Conservation (phyloP, 2,329 filamentous ascomycete genomes). For the Beauveria brongniartii region DNA sequence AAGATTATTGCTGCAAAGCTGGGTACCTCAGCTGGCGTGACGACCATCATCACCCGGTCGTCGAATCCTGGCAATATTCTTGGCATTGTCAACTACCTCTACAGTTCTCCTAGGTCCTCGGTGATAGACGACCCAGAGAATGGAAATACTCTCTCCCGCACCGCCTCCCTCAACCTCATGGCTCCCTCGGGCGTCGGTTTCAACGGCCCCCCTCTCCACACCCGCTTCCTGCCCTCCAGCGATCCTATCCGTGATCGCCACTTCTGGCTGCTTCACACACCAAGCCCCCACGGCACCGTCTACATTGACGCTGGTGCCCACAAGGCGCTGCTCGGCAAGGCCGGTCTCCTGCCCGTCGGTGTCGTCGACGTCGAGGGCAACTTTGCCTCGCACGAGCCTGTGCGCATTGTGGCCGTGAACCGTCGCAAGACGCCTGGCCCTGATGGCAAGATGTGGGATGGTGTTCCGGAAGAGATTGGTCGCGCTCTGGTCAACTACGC, state of each 20-base stretch:
- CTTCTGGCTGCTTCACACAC: constrained; percentile 94
- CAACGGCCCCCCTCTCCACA: constrained; percentile 64
- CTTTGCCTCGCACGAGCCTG: constrained; percentile 89
- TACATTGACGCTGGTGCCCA: constrained; percentile 92
- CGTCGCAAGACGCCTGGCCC: constrained; percentile 34
- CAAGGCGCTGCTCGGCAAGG: constrained; percentile 70
- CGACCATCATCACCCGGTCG: constrained; percentile 88
- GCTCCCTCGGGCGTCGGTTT: constrained; percentile 18
- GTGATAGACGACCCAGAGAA: constrained; percentile 19
- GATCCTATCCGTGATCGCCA: constrained; percentile 86
- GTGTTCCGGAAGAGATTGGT: constrained; percentile 64
- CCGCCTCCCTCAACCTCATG: constrained; percentile 32
- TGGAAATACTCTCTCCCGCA: constrained; percentile 29
- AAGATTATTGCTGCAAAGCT: constrained; percentile 92
- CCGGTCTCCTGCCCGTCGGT: constrained; percentile 82
- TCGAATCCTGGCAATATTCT: constrained; percentile 90
- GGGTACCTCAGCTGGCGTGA: constrained; percentile 89
- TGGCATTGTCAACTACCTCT: constrained; percentile 75
- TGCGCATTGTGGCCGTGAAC: constrained; percentile 74
- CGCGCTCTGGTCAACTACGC: constrained; percentile 89
- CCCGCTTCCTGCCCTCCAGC: constrained; percentile 78
- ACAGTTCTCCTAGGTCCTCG: constrained; percentile 29
- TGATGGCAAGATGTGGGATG: constrained; percentile 41
- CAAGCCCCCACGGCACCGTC: constrained; percentile 80
- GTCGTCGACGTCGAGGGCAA: constrained; percentile 80